Evolutionary conservation across 441 rosid genomes (phyloP), one percentile per base, ranked within the genome.

Genomic region (Rhodomyrtus psidioides): DNA sequence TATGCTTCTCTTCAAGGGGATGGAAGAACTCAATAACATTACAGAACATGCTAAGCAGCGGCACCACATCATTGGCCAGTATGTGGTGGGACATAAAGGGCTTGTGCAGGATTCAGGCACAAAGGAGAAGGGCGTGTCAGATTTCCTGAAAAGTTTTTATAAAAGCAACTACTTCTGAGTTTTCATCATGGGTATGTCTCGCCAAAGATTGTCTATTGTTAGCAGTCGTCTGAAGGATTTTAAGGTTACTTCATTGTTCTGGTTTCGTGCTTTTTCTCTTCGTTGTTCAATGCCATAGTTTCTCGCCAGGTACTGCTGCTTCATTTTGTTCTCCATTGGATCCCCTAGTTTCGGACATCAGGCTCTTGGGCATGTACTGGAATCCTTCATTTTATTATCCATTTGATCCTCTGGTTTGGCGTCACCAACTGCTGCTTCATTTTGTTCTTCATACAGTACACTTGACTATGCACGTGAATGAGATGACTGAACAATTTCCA

Each of bases 11-110:
- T 94, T 96, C 90, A 97, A 97, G 89, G 99, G 97, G 83, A 93
- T 89, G 94, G 99, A 97, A 92, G 99, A 97, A 90, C 93, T 97
- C 88, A 91, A 88, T 87, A 96, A 97, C 88, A 89, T 97, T 16
- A 88, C 87, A 53, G 98, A 95, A 91, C 99, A 97, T 85, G 97
- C 98, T 39, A 97, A 97, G 94, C 99, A 97, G 92, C 97, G 99
- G 86, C 99, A 96, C 90, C 99, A 97, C 90, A 90, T 97, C 55
- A 94, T 97, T 39, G 99, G 99, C 53, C 98, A 95, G 85, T 97
- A 97, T 62, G 98, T 96, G 42, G 86, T 93, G 16, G 96, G 98
- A 83, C 88, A 46, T 57, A 90, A 88, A 83, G 98, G 97, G 85
- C 96, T 94, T 42, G 92, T 93, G 86, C 99, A 94, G 90, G 98